Conservation (phyloP, 768 basidiomycete genomes). For the Mycena haematopus region DNA sequence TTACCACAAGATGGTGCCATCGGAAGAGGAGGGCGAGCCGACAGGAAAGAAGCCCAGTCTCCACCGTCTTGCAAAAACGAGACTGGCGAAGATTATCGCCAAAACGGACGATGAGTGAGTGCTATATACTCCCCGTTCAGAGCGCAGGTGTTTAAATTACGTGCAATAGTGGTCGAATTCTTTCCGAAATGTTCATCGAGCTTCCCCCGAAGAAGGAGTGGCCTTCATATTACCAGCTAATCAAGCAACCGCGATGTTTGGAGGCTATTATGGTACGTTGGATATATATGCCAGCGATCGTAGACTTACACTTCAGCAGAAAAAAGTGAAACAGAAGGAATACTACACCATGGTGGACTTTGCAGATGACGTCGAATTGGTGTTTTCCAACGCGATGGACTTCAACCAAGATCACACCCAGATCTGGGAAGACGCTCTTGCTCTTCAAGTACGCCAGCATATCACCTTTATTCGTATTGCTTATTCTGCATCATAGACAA, state of each 20-base stretch:
- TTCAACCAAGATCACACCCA: conserved; percentile 89
- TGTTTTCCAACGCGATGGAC: conserved; percentile 86
- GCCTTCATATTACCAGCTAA: conserved; percentile 80
- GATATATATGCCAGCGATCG: neutral
- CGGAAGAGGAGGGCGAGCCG: conserved; percentile 46
- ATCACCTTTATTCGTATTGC: conserved; percentile 19
- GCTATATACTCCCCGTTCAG: conserved; percentile 9
- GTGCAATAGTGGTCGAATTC: conserved; percentile 62
- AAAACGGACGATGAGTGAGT: conserved; percentile 75
- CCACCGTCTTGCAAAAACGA: conserved; percentile 67
- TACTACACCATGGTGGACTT: conserved; percentile 75
- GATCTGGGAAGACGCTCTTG: conserved; percentile 81
- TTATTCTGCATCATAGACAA: conserved; percentile 53
- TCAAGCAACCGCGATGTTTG: conserved; percentile 80
- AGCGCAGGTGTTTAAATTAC: conserved; percentile 1
- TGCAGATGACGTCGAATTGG: conserved; percentile 85
- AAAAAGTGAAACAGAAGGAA: conserved; percentile 80
- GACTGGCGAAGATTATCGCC: conserved; percentile 74
- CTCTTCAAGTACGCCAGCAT: conserved; percentile 56
- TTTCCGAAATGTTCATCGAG: conserved; percentile 83
- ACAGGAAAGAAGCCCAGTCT: conserved; percentile 63
- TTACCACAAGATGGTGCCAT: conserved; percentile 53
- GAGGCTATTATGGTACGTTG: conserved; percentile 75
- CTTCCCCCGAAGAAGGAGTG: conserved; percentile 82
- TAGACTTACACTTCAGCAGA: conserved; percentile 51